These are phyloP conservation scores for Kazachstania martiniae DNA, from an alignment of 805 yeast species.

Conservation along the genomic window DNA sequence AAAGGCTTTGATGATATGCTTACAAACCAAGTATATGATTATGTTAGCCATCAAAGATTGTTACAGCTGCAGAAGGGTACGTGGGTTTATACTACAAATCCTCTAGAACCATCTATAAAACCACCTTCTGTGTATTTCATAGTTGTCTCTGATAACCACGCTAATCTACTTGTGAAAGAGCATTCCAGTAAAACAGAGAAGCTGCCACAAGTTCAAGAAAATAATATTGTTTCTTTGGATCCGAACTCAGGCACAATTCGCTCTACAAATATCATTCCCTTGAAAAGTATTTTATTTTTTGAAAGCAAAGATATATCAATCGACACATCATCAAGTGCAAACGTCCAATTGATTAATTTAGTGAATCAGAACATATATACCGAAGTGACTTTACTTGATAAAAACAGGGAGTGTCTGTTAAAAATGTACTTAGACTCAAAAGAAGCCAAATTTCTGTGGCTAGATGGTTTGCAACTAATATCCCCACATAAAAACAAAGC, in stretches of 20 bases:
- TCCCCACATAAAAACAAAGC: conserved; percentile 23
- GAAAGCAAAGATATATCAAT: conserved; percentile 38
- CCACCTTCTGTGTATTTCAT: conserved; percentile 41
- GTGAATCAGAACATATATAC: conserved; percentile 48
- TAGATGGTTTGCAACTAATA: conserved; percentile 60
- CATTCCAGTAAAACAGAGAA: conserved; percentile 36
- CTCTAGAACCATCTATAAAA: conserved; percentile 23
- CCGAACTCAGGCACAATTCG: not conserved
- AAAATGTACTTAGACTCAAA: conserved; percentile 61
- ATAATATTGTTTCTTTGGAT: conserved; percentile 25
- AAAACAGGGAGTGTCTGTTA: conserved; percentile 34
- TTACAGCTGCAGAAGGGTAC: conserved; percentile 63
- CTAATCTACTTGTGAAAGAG: conserved; percentile 49
- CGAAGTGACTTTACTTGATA: conserved; percentile 40
- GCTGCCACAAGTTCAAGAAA: conserved; percentile 51
- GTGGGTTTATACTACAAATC: conserved; percentile 66
- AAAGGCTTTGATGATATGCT: conserved; percentile 40
- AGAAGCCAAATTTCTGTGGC: conserved; percentile 61
- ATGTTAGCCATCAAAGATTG: conserved; percentile 67
- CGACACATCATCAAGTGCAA: conserved; percentile 4
- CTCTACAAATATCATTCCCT: conserved; percentile 28
- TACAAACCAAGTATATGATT: conserved; percentile 49
- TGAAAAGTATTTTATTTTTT: conserved; percentile 41
- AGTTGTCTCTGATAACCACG: conserved; percentile 56
- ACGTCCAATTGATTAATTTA: conserved; percentile 41